A percentile compares a stretch with the other conserved stretches of the same genome.
Evolutionary conservation across 1,284 basidiomycete genomes (phyloP).

Genomic region (Xanthoconium separans): DNA sequence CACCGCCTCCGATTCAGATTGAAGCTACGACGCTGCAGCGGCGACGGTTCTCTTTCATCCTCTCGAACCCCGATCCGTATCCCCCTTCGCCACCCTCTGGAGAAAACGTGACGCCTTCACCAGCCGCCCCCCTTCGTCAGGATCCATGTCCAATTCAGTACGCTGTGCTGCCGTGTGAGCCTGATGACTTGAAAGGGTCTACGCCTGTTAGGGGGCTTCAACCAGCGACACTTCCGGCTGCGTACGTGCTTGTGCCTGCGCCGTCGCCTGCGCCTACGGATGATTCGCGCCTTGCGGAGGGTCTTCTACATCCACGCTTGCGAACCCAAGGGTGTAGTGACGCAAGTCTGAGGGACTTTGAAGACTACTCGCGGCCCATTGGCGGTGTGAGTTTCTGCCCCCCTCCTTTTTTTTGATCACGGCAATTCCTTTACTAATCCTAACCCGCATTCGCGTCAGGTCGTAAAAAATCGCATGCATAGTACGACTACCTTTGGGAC

Average conservation of each 20-base stretch:
- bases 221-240: conserved; percentile 1
- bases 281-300: conserved; percentile 34
- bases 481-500: conserved; percentile 42
- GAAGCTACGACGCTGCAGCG: conserved; percentile 17
- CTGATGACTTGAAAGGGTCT: neutral
- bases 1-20: conserved; percentile 18
- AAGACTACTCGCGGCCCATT: conserved; percentile 46
- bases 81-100: conserved; percentile 21
- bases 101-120: neutral
- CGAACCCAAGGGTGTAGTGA: conserved; percentile 33
- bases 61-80: conserved; percentile 30
- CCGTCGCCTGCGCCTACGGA: conserved; percentile 41
- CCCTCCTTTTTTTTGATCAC: neutral
- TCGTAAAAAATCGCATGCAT: conserved; percentile 38
- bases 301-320: conserved; percentile 40
- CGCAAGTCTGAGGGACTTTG: conserved; percentile 42
- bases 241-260: conserved; percentile 10
- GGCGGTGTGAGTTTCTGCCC: conserved; percentile 36
- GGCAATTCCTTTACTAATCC: neutral
- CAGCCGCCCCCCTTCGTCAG: neutral
- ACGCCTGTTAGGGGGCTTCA: neutral
- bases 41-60: conserved; percentile 31
- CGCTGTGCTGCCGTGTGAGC: neutral
- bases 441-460: conserved; percentile 18
- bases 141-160: neutral